phyloP scores from a whole-genome alignment of 345 rosid genomes.

The Euphorbia lathyris region DNA sequence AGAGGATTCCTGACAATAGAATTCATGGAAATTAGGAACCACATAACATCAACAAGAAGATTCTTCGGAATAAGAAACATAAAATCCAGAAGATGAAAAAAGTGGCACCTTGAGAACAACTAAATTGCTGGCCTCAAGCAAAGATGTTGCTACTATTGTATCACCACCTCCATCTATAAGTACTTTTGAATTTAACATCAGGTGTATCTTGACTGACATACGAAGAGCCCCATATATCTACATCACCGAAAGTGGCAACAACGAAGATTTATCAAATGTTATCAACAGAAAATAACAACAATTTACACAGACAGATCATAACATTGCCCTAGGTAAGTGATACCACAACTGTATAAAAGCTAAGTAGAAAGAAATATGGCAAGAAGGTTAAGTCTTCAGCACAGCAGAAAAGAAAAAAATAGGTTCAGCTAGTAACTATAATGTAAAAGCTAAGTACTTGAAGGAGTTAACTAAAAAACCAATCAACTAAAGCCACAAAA shows the following conservation, averaged over 20 bases:
- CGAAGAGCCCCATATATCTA: slow-evolving; percentile 73
- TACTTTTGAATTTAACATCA: slow-evolving; percentile 77
- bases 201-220: slow-evolving; percentile 61
- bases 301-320: background rate
- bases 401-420: background rate
- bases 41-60: slow-evolving; percentile 4
- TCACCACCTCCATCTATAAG: slow-evolving; percentile 61
- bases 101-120: slow-evolving; percentile 56
- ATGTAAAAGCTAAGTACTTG: background rate
- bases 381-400: background rate
- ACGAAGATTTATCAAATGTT: slow-evolving; percentile 4
- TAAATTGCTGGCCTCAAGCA: slow-evolving; percentile 67
- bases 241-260: slow-evolving; percentile 6
- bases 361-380: background rate
- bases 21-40: slow-evolving; percentile 1
- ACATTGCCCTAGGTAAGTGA: slow-evolving; percentile 4
- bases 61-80: slow-evolving; percentile 5
- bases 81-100: slow-evolving; percentile 1
- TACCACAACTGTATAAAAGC: background rate
- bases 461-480: background rate
- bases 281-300: slow-evolving; percentile 3
- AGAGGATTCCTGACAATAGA: slow-evolving; percentile 51
- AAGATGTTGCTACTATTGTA: slow-evolving; percentile 52
- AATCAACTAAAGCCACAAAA: slow-evolving; percentile 2
- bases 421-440: background rate